Base-by-base conservation (phyloP, 495 filamentous ascomycete species). In the Penicillium turbatum region DNA sequence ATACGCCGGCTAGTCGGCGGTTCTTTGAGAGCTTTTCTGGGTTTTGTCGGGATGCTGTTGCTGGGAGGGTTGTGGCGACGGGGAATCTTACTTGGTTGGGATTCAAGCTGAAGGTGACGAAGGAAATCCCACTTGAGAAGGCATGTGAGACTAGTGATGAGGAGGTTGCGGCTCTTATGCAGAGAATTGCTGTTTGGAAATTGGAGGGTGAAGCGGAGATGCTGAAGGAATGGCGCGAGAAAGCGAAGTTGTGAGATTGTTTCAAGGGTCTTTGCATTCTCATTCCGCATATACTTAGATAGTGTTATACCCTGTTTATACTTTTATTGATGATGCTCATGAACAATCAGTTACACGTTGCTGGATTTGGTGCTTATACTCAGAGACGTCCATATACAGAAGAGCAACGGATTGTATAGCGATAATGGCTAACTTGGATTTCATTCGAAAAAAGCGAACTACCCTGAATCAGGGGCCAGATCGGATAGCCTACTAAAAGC, bases 1-100 rank as follows among this genome's bases (percentile, higher is more conserved):
- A 60, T n/a, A 59, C 80, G 1, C 48, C 68, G 0, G 79, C 73
- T 6, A 61, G 76, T 1, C 69, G 68, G 50, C 66, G 73, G 40
- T 86, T 82, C 59, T 78, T 85, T 40, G 66, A 79, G 8, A 67
- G 77, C 16, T 79, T 82, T 71, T 73, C 79, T 0, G 69, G 64
- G 29, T 95, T 93, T 60, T 74, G 71, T 48, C 57, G 48, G 1
- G 65, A 72, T 46, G 68, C 62, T 13, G 70, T 82, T 0, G 69
- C 68, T 2, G 64, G 52, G 1, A 46, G 51, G 30, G 59, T 71
- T 12, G 41, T 32, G 6, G 39, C 61, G 30, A 51, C 61, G 2
- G 66, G 69, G n/a, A 49, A 50, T 15, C 55, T 76, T 45, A 79
- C 63, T 13, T 75, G 87, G 27, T 66, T 67, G 15, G 78, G 68